Base-by-base conservation (phyloP, 352 stramenopile genomes). In the Pythium folliculosum region DNA sequence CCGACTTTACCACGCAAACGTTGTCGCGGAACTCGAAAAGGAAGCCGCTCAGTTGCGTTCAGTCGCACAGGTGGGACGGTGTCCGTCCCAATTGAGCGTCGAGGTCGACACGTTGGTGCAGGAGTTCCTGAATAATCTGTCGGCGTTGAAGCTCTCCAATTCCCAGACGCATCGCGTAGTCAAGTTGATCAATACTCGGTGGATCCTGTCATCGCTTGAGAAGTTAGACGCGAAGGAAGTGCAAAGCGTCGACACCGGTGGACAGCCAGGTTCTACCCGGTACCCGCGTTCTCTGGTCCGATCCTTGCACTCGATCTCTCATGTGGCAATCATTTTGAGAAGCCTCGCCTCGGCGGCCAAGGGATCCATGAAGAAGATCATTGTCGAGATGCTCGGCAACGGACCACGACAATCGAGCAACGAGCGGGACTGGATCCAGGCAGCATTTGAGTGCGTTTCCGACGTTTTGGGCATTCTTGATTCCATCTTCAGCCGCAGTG, bases 291-390 rank as follows among this genome's bases (percentile, higher is more conserved):
- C 40, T 8, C 5, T 16, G 14, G 17, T 63, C 3, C 12, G 60
- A 7, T 25, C 21, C 0, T 25, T 61, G 14, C 23, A 48, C 9
- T 44, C 14, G 5, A 22, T 63, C 4, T 40, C 57, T 4, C 13
- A 32, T 6, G 63, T 56, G 14, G 25, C 14, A 30, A 47, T 17
- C 47, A 71, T 54, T 38, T 38, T 91, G 17, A 50, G 86, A 1
- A 65, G 87, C 3, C 53, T 90, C 30, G 78, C 83, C 22, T 76
- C 70, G 22, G 81, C 73, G 9, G 61, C 80, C 5, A 88, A 88
- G 48, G 80, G 75, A 37, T 77, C 78, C 16, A 81, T 87, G 70
- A 89, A 81, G 47, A 79, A 78, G 32, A 65, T 75, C 37, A 70
- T 78, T 54, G 60, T 58, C 0, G 60, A 70, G 5, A 27, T 55